Conservation (phyloP, 148 eudicot species). For the Vaccinium vitisidaea region DNA sequence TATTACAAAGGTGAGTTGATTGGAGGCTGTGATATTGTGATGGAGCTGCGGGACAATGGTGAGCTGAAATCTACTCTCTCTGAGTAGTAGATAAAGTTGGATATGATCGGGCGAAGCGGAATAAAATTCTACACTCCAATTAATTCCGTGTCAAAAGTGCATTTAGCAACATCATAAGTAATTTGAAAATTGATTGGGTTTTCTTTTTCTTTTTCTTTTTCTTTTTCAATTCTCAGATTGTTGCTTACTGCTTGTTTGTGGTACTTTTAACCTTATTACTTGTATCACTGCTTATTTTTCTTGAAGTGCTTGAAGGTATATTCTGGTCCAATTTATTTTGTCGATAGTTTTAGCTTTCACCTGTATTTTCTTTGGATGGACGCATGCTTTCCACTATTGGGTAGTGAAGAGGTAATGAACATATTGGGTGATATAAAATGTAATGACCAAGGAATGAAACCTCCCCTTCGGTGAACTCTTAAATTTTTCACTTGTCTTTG, state of each 20-base stretch:
- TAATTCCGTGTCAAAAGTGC: neutral
- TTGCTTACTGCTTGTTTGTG: neutral
- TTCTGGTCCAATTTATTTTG: neutral
- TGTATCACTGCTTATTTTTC: neutral
- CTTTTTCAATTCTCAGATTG: neutral
- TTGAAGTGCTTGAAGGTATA: neutral
- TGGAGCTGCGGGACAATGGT: constrained; percentile 69
- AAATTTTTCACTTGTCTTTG: neutral
- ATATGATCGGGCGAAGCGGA: neutral
- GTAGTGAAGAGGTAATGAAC: neutral
- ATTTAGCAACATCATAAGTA: neutral
- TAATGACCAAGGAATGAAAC: neutral
- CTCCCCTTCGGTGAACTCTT: neutral
- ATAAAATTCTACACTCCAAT: neutral
- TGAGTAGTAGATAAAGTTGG: constrained; percentile 46
- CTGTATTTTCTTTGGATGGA: neutral
- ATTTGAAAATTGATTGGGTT: neutral
- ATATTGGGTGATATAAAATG: neutral
- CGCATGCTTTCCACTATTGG: neutral
- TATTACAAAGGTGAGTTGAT: constrained; percentile 89
- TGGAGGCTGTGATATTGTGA: constrained; percentile 90
- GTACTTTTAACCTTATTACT: neutral
- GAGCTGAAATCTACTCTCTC: constrained; percentile 77
- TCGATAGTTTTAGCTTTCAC: neutral
- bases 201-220: neutral